Evolutionary conservation across 805 yeast genomes (phyloP).

Genomic region (Saturnispora ahearnii): DNA sequence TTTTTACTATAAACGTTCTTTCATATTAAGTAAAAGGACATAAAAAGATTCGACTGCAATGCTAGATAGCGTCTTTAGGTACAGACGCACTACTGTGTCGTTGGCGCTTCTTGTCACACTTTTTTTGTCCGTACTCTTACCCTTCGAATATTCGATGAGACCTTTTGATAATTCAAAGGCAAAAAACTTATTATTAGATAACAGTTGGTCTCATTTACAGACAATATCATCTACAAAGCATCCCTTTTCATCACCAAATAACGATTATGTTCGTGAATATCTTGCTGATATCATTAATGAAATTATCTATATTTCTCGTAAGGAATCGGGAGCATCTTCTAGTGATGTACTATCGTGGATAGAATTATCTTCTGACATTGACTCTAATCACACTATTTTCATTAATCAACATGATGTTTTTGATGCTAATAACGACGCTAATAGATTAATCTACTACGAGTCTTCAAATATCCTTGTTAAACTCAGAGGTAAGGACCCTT

Average conservation of each 20-base stretch:
- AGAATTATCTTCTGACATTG: constrained; percentile 5
- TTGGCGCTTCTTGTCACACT: constrained; percentile 43
- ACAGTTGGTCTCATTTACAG: constrained; percentile 70
- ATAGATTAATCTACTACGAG: constrained; percentile 65
- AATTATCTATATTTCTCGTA: background rate
- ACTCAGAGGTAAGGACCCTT: constrained; percentile 51
- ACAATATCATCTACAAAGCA: constrained; percentile 57
- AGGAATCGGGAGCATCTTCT: background rate
- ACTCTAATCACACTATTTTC: constrained; percentile 13
- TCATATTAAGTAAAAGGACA: no score
- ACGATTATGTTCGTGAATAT: constrained; percentile 68
- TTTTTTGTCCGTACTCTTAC: constrained; percentile 29
- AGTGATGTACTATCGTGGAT: constrained; percentile 2
- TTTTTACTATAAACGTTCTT: no score
- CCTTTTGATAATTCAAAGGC: background rate
- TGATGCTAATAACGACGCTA: constrained; percentile 32
- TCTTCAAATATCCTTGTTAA: constrained; percentile 73
- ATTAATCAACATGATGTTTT: constrained; percentile 45
- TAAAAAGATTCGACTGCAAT: background rate
- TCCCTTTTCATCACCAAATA: constrained; percentile 70
- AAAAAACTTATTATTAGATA: constrained; percentile 14
- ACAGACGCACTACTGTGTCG: constrained; percentile 63
- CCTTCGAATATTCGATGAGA: constrained; percentile 28
- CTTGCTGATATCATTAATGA: constrained; percentile 26
- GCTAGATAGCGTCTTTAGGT: constrained; percentile 30